Evolutionary conservation across 441 rosid species (phyloP), one percentile per base, ranked within the genome.

Genomic region (Gossypium schwendimanii): DNA sequence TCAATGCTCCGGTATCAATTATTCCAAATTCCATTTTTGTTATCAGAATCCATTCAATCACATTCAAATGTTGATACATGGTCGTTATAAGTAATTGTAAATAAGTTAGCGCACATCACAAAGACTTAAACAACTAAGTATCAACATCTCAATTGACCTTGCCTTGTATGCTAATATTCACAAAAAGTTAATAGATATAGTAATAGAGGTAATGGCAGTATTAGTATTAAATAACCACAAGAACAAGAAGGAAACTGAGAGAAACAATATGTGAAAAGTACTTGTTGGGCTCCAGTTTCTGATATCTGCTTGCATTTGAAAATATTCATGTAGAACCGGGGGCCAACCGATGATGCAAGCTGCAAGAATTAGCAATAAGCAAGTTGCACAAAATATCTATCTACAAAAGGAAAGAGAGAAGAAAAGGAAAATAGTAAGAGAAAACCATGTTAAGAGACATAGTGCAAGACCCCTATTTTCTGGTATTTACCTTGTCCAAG

Each of bases 281-380:
- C 99, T 81, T 96, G 98, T 78, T 96, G 97, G 66, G 99, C 98
- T 87, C 98, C 99, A 75, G 99, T 93, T 80, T 96, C 98, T 60
- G 99, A 96, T 83, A 96, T 86, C 62, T 93, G 94, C 79, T 87
- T 96, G 89, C 99, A 96, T 84, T 93, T 93, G 90, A 96, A 96
- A 64, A 96, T 96, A 86, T 91, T 93, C 82, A 84, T 81, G 75
- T 84, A 96, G 84, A 95, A 95, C 64, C 97, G 89, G 63, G 98
- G 99, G 69, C 98, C 99, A 74, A 93, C 94, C 33, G 98, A 91
- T 73, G 99, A 95, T 71, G 97, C 99, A 63, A 95, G 93, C 99
- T 93, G 94, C 87, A 83, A 10, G 33, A 77, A n/a, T 57, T 59
- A 73, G 2, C 53, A 11, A 69, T 15, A 41, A 57, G 65, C 50